phyloP scores from a whole-genome alignment of 2,329 filamentous ascomycete species.

The Neopestalotiopsis rosae region DNA sequence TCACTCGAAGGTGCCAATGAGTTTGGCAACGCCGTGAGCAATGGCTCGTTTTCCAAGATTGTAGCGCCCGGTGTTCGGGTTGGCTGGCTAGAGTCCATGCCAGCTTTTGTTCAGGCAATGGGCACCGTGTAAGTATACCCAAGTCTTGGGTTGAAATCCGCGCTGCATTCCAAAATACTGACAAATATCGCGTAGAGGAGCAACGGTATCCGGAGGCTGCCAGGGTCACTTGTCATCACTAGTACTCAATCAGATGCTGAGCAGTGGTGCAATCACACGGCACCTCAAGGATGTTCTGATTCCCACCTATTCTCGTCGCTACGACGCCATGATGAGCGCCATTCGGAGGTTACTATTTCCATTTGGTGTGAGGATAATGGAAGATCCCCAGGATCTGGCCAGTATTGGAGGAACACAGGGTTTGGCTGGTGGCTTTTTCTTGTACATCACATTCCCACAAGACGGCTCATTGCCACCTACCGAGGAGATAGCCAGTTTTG shows the following conservation, averaged over 20 bases:
- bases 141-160: neutral
- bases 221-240: constrained; percentile 59
- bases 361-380: neutral
- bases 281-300: neutral
- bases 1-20: constrained; percentile 60
- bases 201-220: constrained; percentile 62
- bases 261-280: neutral
- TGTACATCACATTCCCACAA: neutral
- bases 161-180: neutral
- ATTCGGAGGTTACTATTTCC: neutral
- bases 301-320: neutral
- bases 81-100: constrained; percentile 56
- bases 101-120: constrained; percentile 56
- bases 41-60: constrained; percentile 70
- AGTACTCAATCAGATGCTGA: neutral
- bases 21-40: constrained; percentile 69
- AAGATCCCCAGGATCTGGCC: too few relatives aligned
- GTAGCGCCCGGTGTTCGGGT: constrained; percentile 64
- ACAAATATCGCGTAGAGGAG: constrained; percentile 29
- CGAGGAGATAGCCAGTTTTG: constrained; percentile 24
- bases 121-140: neutral
- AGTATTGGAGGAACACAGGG: neutral
- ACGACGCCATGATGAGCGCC: neutral
- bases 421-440: neutral
- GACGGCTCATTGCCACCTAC: constrained; percentile 35